Base-by-base conservation (phyloP, 129 eudicot species). In the Saposhnikovia divaricata region DNA sequence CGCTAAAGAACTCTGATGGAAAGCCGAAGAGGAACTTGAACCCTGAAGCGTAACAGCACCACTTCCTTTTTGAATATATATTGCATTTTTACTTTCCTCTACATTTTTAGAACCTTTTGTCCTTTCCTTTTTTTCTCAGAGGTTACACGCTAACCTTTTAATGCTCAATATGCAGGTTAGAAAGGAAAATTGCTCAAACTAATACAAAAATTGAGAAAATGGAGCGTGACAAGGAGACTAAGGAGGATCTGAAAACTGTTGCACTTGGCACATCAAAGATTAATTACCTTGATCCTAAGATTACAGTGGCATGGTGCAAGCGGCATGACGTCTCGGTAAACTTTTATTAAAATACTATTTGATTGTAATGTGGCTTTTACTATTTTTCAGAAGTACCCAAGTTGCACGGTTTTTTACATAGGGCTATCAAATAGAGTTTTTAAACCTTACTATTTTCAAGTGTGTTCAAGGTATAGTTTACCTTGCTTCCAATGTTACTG, bases 221-320 rank as follows among this genome's bases (percentile, higher is more conserved):
- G 87, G 94, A 92, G 86, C 85, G 89, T 4, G 94, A 92, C 34
- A 92, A 85, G 90, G 82, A 85, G 68, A 87, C 84, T 9, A 92
- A 95, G 89, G 99, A 95, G 80, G 97, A 95, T 85, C 72, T 95
- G 77, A 95, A 92, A 84, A 91, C 96, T 10, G 96, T 95, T 14
- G 99, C 99, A 8, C 81, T 95, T 87, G 99, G 99, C 48, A 95
- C 99, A 27, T 95, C 99, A 77, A 95, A 88, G 87, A 92, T 95
- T 16, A 95, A 95, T 81, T 95, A 95, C 77, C 92, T 89, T 78
- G 99, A 95, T 85, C 99, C 99, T 23, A 82, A 97, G 85, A 95
- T 95, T 80, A 95, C 99, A 9, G 99, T 95, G 28, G 98, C 98
- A 2, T 92, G 98, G 98, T 95, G 99, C 80, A 95, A 95, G 86